Base-by-base conservation (phyloP, 129 eudicot genomes). In the Apium graveolens region DNA sequence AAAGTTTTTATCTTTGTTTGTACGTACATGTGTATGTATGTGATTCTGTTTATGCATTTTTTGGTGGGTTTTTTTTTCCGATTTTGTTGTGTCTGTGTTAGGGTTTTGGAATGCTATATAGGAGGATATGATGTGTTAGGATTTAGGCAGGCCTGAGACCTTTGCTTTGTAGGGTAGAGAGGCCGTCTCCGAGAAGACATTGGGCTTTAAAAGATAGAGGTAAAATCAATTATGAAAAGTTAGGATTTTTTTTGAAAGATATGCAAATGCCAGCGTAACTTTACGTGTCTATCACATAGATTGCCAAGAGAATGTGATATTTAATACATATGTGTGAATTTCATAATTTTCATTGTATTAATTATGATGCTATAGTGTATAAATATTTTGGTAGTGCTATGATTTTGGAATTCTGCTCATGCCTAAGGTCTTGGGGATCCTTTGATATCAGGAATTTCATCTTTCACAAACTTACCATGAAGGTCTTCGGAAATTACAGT, bases 401-500 rank as follows among this genome's bases (percentile, higher is more conserved):
- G 32, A 31, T 41, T 26, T 74, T 60, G 11, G 39, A 63, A 53
- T 18, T 63, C 39, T 60, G 53, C 70, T 76, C 60, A 13, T 76
- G 76, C 84, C 29, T 4, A 73, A 78, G 74, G 76, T 82, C 37
- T 4, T 65, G 75, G 74, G 74, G 82, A 53, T 44, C 51, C 70
- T 55, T 39, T 76, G 66, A 70, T 49, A 79, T 66, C 85, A 94
- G 97, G 98, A 95, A 82, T 91, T 95, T 81, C 96, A 90, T 63
- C 89, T 95, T 31, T 88, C 97, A 13, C 97, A 91, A 92, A 86
- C 85, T 42, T 95, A 95, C 82, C 97, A 95, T 80, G 98, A 95
- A 68, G 98, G 98, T 42, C 97, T 95, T 26, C 53, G 85, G 79
- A 91, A 86, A 82, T 86, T 95, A 78, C 93, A 91, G 83, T 89